Base-by-base conservation (phyloP, 2,329 filamentous ascomycete genomes). In the Alternaria ventricosa region DNA sequence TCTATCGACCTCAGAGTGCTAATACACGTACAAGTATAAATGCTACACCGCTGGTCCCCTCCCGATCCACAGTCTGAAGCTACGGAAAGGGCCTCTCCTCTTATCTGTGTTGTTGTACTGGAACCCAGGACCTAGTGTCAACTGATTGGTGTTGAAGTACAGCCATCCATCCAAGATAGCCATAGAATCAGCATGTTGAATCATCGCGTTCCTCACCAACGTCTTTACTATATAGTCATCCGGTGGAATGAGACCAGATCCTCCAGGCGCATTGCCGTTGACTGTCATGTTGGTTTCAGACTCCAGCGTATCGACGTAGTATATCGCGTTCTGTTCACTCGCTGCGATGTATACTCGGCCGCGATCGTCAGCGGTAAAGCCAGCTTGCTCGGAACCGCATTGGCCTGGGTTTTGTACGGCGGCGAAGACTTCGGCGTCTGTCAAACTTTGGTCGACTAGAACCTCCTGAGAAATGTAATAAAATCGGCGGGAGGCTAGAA, bases 251-350 rank as follows among this genome's bases (percentile, higher is more conserved):
- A 71, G 70, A 2, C 79, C 79, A 8, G 60, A 57, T 0, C 78
- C 78, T 18, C 78, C 79, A 23, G 77, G 66, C 4, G 70, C 62
- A 6, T 75, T 65, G 0, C 75, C 77, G 55, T 82, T 80, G 13
- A 82, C 74, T 11, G 75, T 76, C 59, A 74, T 68, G 12, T 76
- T 77, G 15, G 78, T 70, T 56, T 79, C 68, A 2, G 73, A 69
- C 63, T 79, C 75, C 18, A 75, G 64, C 4, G 79, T 82, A 60
- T 82, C 78, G 53, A 82, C 79, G 56, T 83, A 82, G 69, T 80
- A 82, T 43, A 83, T 81, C 6, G 81, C 79, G 60, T 83, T 83
- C 46, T 83, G 81, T 68, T 83, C 82, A 57, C 74, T 78, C 7
- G 81, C 80, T 28, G 76, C 66, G 55, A 83, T 80, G 61, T 82